Percentiles rank a stretch among this genome's conserved stretches.
These are phyloP conservation scores for Leersia perrieri DNA, from an alignment of 176 grass and related monocot genomes.

Conservation along the genomic window DNA sequence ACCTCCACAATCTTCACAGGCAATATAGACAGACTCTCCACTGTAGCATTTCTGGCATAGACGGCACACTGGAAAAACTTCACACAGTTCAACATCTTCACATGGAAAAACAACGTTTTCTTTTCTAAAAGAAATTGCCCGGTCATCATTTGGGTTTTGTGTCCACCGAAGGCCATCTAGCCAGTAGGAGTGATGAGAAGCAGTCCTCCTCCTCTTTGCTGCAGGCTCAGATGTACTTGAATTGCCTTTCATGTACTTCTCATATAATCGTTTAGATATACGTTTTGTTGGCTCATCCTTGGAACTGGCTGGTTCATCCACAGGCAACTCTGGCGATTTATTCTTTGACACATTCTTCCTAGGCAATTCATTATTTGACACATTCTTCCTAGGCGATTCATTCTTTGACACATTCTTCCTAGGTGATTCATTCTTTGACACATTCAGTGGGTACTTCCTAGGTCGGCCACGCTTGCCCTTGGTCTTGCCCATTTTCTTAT, in stretches of 20 bases:
- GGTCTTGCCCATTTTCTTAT: conserved; percentile 49
- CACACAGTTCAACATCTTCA: conserved; percentile 43
- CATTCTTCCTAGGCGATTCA: conserved; percentile 33
- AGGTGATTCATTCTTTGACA: conserved; percentile 23
- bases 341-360: conserved; percentile 39
- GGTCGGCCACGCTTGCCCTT: conserved; percentile 42
- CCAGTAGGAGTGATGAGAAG: conserved; percentile 78
- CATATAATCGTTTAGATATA: conserved; percentile 52
- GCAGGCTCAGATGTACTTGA: conserved; percentile 35
- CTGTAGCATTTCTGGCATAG: conserved; percentile 63
- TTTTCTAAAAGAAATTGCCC: conserved; percentile 66
- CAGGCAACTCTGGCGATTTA: conserved; percentile 14
- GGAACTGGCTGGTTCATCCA: conserved; percentile 20
- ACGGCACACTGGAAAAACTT: conserved; percentile 60
- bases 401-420: conserved; percentile 36
- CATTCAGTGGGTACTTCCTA: conserved; percentile 28
- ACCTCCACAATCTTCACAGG: conserved; percentile 91
- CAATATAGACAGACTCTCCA: conserved; percentile 71
- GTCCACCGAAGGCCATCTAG: conserved; percentile 83
- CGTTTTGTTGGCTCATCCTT: conserved; percentile 40
- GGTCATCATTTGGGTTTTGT: conserved; percentile 61
- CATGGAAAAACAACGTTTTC: conserved; percentile 64
- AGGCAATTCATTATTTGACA: conserved; percentile 24
- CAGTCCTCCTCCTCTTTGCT: conserved; percentile 66
- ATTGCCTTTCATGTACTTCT: conserved; percentile 54